Percentiles rank a stretch among this genome's conserved stretches.
Conservation (phyloP, 371 early-diverging fungal genomes). For the Rhizopus microsporus region DNA sequence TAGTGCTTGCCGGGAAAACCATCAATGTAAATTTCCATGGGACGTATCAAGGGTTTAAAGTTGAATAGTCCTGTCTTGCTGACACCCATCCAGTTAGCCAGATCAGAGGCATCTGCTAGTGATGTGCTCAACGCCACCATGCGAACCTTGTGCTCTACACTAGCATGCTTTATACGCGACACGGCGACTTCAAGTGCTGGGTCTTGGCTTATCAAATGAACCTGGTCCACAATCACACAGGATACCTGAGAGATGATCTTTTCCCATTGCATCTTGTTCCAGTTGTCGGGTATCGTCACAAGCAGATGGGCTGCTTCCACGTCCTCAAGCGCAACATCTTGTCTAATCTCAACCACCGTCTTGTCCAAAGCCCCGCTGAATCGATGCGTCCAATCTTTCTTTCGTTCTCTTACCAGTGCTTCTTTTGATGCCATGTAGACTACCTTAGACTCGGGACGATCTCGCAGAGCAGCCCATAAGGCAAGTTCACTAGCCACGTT, state of each 20-base stretch:
- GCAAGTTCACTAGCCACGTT: conserved; percentile 97
- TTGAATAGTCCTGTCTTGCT: conserved; percentile 84
- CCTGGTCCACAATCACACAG: conserved; percentile 89
- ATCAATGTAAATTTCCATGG: conserved; percentile 94
- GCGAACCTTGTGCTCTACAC: conserved; percentile 73
- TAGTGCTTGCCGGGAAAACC: conserved; percentile 95
- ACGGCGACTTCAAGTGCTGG: conserved; percentile 98
- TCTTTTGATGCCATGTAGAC: conserved; percentile 99
- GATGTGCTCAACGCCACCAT: conserved; percentile 98
- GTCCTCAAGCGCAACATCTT: conserved; percentile 88
- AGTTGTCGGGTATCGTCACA: conserved; percentile 98
- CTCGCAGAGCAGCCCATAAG: conserved; percentile 88
- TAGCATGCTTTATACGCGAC: conserved; percentile 92
- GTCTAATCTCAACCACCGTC: conserved; percentile 94
- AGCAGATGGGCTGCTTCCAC: conserved; percentile 93
- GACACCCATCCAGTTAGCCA: conserved; percentile 97
- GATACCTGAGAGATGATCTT: conserved; percentile 95
- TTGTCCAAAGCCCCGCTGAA: conserved; percentile 75
- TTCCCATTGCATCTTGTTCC: conserved; percentile 41
- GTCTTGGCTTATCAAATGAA: conserved; percentile 96
- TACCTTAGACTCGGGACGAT: conserved; percentile 84
- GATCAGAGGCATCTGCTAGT: conserved; percentile 95
- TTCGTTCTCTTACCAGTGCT: conserved; percentile 97
- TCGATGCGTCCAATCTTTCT: conserved; percentile 87
- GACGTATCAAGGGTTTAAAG: conserved; percentile 93